phyloP scores from a whole-genome alignment of 306 rosid genomes.

The Inga oerstediana region DNA sequence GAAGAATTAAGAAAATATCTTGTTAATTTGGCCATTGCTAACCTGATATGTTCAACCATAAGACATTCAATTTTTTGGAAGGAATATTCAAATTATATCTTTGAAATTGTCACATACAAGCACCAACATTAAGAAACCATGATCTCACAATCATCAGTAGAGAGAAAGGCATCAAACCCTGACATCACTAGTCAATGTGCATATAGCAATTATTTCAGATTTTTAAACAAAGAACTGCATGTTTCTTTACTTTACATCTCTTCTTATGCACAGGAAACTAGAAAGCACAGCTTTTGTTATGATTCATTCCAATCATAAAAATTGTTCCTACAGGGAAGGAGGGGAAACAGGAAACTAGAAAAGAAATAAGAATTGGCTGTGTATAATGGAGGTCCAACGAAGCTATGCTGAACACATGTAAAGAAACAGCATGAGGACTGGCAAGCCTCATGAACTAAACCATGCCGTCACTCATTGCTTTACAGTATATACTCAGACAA shows the following conservation, averaged over 20 bases:
- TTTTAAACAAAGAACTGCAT: neutral
- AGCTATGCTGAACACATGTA: neutral
- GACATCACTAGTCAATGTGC: constrained; percentile 5
- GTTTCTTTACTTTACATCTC: neutral
- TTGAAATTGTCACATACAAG: constrained; percentile 21
- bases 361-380: constrained; percentile 11
- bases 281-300: constrained; percentile 6
- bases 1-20: constrained; percentile 23
- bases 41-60: neutral
- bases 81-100: constrained; percentile 15
- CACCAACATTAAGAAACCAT: neutral
- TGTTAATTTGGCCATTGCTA: neutral
- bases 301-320: constrained; percentile 24
- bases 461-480: neutral
- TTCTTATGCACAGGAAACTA: constrained; percentile 1
- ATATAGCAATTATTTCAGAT: neutral
- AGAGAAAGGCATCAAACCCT: neutral
- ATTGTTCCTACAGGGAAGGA: constrained; percentile 1
- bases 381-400: constrained; percentile 18
- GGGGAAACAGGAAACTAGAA: neutral
- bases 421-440: constrained; percentile 19
- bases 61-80: neutral
- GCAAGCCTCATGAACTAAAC: constrained; percentile 25
- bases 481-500: constrained; percentile 19
- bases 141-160: neutral